These are phyloP conservation scores for Castanospermum australe DNA, from an alignment of 306 rosid genomes.

Conservation along the genomic window DNA sequence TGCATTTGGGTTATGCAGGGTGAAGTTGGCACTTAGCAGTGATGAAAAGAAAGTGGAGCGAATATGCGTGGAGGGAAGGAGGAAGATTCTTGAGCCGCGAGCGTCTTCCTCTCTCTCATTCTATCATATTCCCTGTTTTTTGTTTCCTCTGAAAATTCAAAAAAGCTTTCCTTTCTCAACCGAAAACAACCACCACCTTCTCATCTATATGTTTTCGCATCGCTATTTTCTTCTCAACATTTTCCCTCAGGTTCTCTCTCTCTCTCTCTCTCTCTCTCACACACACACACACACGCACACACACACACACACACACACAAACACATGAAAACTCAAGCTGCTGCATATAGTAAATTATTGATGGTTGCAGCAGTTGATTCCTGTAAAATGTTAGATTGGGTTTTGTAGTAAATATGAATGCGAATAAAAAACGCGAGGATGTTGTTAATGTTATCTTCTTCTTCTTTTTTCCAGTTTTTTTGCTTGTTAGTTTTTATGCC, in stretches of 20 bases:
- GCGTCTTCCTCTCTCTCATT: slow-evolving; percentile 51
- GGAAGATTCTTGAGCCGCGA: slow-evolving; percentile 53
- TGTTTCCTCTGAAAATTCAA: not conserved
- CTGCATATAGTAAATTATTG: not conserved
- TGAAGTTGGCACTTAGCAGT: too few species aligned
- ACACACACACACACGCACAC: not conserved
- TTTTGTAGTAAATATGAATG: not conserved
- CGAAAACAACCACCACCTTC: slow-evolving; percentile 17
- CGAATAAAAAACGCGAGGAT: not conserved
- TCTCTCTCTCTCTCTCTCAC: not conserved
- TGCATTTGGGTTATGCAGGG: too few species aligned
- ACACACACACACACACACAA: not conserved
- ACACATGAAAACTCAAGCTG: not conserved
- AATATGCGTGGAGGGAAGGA: slow-evolving; percentile 44
- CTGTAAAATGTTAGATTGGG: not conserved
- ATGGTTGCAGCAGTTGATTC: not conserved
- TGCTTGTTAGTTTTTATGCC: not conserved
- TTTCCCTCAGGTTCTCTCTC: slow-evolving; percentile 45
- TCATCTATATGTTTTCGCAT: not conserved
- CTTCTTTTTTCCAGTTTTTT: not conserved
- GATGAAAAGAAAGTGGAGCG: not conserved
- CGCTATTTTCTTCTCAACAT: slow-evolving; percentile 18
- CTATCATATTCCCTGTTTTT: slow-evolving; percentile 25
- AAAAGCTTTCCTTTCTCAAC: slow-evolving; percentile 9
- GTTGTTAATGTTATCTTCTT: not conserved